Conservation (phyloP, 495 filamentous ascomycete species). For the Tirmania nivea region DNA sequence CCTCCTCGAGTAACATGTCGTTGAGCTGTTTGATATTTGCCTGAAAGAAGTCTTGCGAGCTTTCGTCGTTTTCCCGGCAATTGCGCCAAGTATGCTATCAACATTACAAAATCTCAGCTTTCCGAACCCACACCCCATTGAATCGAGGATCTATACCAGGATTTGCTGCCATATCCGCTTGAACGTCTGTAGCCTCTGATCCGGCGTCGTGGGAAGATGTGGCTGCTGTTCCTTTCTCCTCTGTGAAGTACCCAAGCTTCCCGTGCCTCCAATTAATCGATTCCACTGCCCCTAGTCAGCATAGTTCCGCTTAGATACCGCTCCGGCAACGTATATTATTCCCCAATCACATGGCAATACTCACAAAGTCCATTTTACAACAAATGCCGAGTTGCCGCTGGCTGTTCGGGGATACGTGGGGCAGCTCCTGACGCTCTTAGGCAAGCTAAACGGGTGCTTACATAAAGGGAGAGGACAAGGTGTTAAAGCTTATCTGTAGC, state of each 20-base stretch:
- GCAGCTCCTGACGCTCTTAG: neutral
- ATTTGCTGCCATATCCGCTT: slow-evolving; percentile 71
- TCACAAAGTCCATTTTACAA: neutral
- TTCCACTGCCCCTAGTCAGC: slow-evolving; percentile 39
- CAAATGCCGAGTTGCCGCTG: neutral
- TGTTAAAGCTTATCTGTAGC: no score
- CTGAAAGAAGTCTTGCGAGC: slow-evolving; percentile 29
- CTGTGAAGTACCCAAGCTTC: slow-evolving; percentile 23
- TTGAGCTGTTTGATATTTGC: slow-evolving; percentile 44
- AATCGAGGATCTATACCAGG: slow-evolving; percentile 31
- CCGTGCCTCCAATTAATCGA: slow-evolving; percentile 67
- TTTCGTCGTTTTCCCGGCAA: slow-evolving; percentile 28
- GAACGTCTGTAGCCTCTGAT: slow-evolving; percentile 72
- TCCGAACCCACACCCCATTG: neutral
- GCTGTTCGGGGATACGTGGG: neutral
- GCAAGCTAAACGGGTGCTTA: neutral
- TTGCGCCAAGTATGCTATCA: slow-evolving; percentile 26
- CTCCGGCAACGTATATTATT: neutral
- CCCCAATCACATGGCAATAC: neutral
- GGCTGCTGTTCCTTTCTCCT: slow-evolving; percentile 34
- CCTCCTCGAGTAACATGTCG: slow-evolving; percentile 66
- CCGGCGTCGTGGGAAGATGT: slow-evolving; percentile 48
- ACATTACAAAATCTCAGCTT: neutral
- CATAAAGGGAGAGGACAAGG: no score
- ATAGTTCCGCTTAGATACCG: neutral